Percentiles rank a stretch among this genome's conserved stretches.
These are phyloP conservation scores for Periconia sp. DNA, from an alignment of 2,329 filamentous ascomycete genomes.

Conservation along the genomic window DNA sequence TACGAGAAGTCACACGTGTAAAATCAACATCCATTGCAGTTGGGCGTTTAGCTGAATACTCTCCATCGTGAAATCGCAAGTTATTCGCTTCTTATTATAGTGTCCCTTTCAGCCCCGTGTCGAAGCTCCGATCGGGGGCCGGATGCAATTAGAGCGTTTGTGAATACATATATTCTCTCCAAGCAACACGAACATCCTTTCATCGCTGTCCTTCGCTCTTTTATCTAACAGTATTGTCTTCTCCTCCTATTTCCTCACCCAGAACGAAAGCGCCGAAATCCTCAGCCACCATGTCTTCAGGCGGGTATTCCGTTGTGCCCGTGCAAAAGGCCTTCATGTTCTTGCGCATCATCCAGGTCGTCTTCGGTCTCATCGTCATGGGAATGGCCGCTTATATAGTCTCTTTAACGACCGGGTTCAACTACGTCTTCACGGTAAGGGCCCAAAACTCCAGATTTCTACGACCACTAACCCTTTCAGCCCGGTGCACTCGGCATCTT, in stretches of 20 bases:
- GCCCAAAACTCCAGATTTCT: neutral
- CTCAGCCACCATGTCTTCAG: neutral
- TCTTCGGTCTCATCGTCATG: slow-evolving; percentile 8
- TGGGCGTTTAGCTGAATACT: neutral
- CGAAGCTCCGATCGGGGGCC: neutral
- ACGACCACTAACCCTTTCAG: neutral
- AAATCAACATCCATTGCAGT: neutral
- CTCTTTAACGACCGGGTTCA: neutral
- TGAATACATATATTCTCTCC: neutral
- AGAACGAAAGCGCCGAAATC: neutral
- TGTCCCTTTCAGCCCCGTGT: neutral
- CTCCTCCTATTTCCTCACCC: neutral
- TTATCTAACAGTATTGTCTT: neutral
- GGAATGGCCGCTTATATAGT: slow-evolving; percentile 6
- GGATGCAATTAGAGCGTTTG: neutral
- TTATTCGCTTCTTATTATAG: neutral
- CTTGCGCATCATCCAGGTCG: slow-evolving; percentile 9
- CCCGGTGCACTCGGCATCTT: slow-evolving; percentile 8
- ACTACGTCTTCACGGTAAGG: neutral
- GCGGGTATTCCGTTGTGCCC: slow-evolving; percentile 7
- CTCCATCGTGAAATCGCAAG: neutral
- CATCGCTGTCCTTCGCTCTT: neutral
- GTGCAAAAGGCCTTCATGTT: slow-evolving; percentile 7
- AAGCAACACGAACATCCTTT: neutral
- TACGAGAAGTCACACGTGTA: no score